Percentiles rank a stretch among this genome's conserved stretches.
These are phyloP conservation scores for Phytopythium montanum DNA, from an alignment of 352 stramenopile species.

Conservation along the genomic window DNA sequence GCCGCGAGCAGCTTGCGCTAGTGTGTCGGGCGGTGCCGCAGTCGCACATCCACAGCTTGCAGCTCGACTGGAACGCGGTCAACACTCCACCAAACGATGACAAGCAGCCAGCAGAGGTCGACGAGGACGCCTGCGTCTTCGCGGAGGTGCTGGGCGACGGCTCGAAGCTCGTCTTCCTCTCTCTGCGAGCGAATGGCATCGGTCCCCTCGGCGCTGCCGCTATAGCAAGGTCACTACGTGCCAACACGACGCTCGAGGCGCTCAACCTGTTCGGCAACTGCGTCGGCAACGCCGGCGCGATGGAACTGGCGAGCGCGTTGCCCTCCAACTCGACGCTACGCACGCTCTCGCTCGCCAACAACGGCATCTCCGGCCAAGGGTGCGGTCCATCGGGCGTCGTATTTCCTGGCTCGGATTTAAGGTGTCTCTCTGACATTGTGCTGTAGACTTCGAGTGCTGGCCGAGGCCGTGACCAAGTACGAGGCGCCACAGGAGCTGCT, in stretches of 20 bases:
- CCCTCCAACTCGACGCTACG: constrained; percentile 52
- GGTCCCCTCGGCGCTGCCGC: constrained; percentile 23
- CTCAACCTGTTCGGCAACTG: constrained; percentile 75
- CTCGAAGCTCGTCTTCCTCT: constrained; percentile 51
- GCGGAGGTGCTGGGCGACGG: constrained; percentile 29
- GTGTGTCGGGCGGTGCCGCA: constrained; percentile 47
- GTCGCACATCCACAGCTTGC: constrained; percentile 46
- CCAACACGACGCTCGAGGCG: constrained; percentile 47
- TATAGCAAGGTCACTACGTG: constrained; percentile 33
- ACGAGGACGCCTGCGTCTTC: constrained; percentile 17
- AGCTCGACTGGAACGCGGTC: constrained; percentile 66
- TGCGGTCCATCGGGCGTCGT: constrained; percentile 11
- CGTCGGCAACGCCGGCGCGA: constrained; percentile 46
- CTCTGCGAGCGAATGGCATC: constrained; percentile 63
- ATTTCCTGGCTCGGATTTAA: no score
- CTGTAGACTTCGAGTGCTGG: constrained; percentile 13
- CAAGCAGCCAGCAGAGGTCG: background rate
- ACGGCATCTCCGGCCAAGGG: constrained; percentile 41
- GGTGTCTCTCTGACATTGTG: no score
- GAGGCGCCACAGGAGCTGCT: constrained; percentile 44
- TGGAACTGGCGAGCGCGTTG: constrained; percentile 53
- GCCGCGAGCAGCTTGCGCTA: constrained; percentile 39
- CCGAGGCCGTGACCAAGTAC: constrained; percentile 48
- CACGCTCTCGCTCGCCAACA: constrained; percentile 67
- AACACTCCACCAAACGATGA: background rate